These are phyloP conservation scores for Mycena epipterygia DNA, from an alignment of 768 basidiomycete genomes.

Conservation along the genomic window DNA sequence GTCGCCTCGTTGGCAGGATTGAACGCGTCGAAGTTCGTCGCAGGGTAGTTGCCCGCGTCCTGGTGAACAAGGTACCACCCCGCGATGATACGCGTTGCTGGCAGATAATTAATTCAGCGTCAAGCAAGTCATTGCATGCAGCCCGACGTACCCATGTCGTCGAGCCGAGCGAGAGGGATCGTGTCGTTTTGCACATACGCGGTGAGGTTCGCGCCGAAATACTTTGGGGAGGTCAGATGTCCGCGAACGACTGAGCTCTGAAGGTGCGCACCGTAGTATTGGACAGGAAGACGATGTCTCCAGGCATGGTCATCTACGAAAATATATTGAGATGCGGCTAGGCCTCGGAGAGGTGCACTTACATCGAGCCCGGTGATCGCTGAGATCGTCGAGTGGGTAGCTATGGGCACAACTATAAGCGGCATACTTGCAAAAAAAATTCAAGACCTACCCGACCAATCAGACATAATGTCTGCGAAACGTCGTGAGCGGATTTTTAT, in stretches of 20 bases:
- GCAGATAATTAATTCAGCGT: slow-evolving; percentile 32
- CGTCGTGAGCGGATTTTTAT: not conserved
- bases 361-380: slow-evolving; percentile 77
- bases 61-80: slow-evolving; percentile 78
- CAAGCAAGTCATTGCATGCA: not conserved
- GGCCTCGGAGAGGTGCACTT: slow-evolving; percentile 37
- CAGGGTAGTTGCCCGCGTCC: slow-evolving; percentile 72
- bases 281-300: slow-evolving; percentile 56
- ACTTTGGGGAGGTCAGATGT: slow-evolving; percentile 58
- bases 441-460: slow-evolving; percentile 69
- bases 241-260: slow-evolving; percentile 52
- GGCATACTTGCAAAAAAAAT: not conserved
- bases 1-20: slow-evolving; percentile 60
- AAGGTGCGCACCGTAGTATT: slow-evolving; percentile 35
- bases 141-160: slow-evolving; percentile 75
- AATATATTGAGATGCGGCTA: not conserved
- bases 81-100: slow-evolving; percentile 82
- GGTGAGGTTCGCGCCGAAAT: slow-evolving; percentile 79
- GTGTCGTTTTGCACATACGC: slow-evolving; percentile 78
- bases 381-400: slow-evolving; percentile 70
- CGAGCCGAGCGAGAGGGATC: slow-evolving; percentile 73
- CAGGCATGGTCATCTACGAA: slow-evolving; percentile 80
- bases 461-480: slow-evolving; percentile 72
- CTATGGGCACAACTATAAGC: slow-evolving; percentile 29
- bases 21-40: slow-evolving; percentile 81